A percentile compares a stretch with the other conserved stretches of the same genome.
These are phyloP conservation scores for Leccinum imitatum DNA, from an alignment of 768 basidiomycete species.

Conservation along the genomic window DNA sequence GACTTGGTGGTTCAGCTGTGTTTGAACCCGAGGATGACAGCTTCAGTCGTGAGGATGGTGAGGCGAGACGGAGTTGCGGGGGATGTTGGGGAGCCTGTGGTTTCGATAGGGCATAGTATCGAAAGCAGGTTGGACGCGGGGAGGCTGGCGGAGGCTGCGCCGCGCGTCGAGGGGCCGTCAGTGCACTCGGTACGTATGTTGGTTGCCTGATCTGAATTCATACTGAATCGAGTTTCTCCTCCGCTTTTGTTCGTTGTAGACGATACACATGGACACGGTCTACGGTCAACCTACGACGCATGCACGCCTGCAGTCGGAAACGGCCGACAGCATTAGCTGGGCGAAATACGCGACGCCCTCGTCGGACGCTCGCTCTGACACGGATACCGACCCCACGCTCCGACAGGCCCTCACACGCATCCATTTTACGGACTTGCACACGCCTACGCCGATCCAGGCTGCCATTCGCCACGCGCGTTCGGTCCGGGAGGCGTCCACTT, in stretches of 20 bases:
- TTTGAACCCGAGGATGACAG: slow-evolving; percentile 60
- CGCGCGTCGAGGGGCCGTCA: neutral
- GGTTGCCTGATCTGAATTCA: neutral
- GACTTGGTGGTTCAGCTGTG: slow-evolving; percentile 85
- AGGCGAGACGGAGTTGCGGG: slow-evolving; percentile 42
- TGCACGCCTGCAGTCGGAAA: slow-evolving; percentile 72
- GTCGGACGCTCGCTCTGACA: neutral
- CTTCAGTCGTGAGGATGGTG: slow-evolving; percentile 69
- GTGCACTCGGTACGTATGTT: slow-evolving; percentile 11
- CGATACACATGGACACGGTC: slow-evolving; percentile 61
- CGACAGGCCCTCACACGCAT: slow-evolving; percentile 52
- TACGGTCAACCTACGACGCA: slow-evolving; percentile 67
- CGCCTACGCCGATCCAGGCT: slow-evolving; percentile 61
- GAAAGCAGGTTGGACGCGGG: neutral
- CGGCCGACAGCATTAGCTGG: slow-evolving; percentile 83
- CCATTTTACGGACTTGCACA: slow-evolving; percentile 54
- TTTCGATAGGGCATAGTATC: slow-evolving; percentile 26
- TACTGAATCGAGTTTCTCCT: neutral
- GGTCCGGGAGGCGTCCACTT: slow-evolving; percentile 13
- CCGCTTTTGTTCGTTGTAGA: slow-evolving; percentile 4
- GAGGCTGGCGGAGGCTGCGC: neutral
- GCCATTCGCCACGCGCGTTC: slow-evolving; percentile 44
- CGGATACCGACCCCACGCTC: slow-evolving; percentile 12
- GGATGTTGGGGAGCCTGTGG: slow-evolving; percentile 1
- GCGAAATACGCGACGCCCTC: slow-evolving; percentile 48